Base-by-base conservation (phyloP, 1,139 yeast species). In the Candida albicans region DNA sequence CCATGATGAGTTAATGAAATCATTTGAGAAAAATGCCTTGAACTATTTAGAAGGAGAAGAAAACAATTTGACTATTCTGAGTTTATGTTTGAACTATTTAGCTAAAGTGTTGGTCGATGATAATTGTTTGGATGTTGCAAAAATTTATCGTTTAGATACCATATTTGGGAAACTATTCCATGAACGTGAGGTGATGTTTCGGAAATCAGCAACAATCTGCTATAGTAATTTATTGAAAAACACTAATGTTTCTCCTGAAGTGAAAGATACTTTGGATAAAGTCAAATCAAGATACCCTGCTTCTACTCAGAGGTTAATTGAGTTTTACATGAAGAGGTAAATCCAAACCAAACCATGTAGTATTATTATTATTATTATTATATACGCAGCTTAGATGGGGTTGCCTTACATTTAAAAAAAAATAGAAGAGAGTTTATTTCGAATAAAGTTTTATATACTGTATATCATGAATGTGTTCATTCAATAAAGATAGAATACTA, bases 161-260 rank as follows among this genome's bases (percentile, higher is more conserved):
- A 54, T 56, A 1, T 55, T 73, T 11, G 54, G 57, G 35, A 52
- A 48, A 10, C 63, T 57, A 40, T 52, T 75, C 40, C 51, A 57
- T 11, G 61, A 64, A 46, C 58, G 56, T 1, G 67, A 65, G 18
- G 73, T 73, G 8, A 74, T 69, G 33, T 56, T 75, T 7, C 59
- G 81, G 49, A 61, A 78, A 46, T 51, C 57, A 18, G 71, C 72
- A 0, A 64, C 73, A 10, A 62, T 73, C 39, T 63, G 66, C n/a
- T 77, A 73, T 47, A 73, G 78, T 4, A 62, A 57, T 38, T 45
- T 71, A 37, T 45, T 67, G 37, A 60, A 54, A 37, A 60, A 64
- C 2, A 52, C 57, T 1, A 48, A 55, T 4, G 13, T 47, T 10
- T 18, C 43, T 6, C 9, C 29, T 1, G 49, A 48, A 15, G 29